Base-by-base conservation (phyloP, 2,329 filamentous ascomycete species). In the Colletotrichum sp. region DNA sequence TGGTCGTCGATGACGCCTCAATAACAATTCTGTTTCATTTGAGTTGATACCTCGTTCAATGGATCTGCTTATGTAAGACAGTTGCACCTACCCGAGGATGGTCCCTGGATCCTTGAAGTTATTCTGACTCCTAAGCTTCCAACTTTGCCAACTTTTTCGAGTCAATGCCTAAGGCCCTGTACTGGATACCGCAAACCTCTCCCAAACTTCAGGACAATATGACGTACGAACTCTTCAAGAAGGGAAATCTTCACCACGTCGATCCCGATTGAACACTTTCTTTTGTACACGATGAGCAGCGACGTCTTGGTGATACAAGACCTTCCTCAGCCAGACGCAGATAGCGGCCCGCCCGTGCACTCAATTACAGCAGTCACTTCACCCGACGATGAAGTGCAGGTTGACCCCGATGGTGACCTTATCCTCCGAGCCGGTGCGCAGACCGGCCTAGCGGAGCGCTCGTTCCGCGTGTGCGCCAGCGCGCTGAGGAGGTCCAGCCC, bases 401-500 rank as follows among this genome's bases (percentile, higher is more conserved):
- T 75, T 6, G 69, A 75, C 52, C 62, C 68, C 5, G 72, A 75
- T 43, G 62, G 68, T 5, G 61, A 72, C 55, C 62, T 75, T 8
- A 60, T 66, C 18, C 55, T 75, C 24, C 55, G 30, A 3, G 72
- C 62, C 5, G 72, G 68, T 3, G 24, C 43, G 21, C 61, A 75
- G 24, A 61, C 38, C 10, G 24, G 5, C n/a, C 15, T 24, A 4
- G 13, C 61, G 21, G 55, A 64, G 21, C 28, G 10, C 21, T 43
- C 36, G 3, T 75, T 76, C 38, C 66, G 38, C n/a, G 75, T 75
- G 21, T 76, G 71, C 67, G 38, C 71, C 21, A 71, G 55, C 28
- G 56, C 71, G 8, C 1, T 71, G 61, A 67, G 75, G 6, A 73
- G 71, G 8, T 67, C 71, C 8, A 64, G 18, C 75, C 62, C 18